Percentiles rank a stretch among this genome's conserved stretches.
phyloP scores from a whole-genome alignment of 1,139 yeast species.

The Blastobotrys buckinghamii region DNA sequence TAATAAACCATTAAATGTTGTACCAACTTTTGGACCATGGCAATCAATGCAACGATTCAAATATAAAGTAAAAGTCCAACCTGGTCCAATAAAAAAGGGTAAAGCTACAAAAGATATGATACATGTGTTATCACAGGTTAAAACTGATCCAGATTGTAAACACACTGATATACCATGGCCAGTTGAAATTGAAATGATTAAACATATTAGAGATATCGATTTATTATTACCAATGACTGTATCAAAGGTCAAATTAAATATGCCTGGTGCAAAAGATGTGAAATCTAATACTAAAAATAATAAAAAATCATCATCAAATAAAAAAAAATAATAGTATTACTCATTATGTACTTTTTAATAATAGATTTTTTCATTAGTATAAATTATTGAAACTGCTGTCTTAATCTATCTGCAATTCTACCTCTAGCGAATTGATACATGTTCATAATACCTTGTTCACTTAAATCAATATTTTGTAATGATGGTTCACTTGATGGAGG shows the following conservation, averaged over 20 bases:
- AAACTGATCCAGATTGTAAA: conserved; percentile 43
- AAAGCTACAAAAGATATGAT: conserved; percentile 71
- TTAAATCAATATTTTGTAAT: conserved; percentile 65
- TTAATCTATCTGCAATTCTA: conserved; percentile 73
- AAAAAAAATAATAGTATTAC: not conserved
- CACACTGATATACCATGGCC: conserved; percentile 68
- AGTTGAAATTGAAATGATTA: conserved; percentile 54
- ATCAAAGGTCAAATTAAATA: conserved; percentile 34
- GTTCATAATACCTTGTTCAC: conserved; percentile 81
- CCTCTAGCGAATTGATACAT: conserved; percentile 89
- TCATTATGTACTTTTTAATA: no score
- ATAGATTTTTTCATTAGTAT: not conserved
- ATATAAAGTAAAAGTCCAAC: conserved; percentile 79
- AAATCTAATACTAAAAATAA: conserved; percentile 13
- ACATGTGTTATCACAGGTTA: conserved; percentile 51
- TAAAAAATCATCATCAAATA: conserved; percentile 13
- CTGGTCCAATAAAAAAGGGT: conserved; percentile 86
- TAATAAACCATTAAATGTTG: conserved; percentile 46
- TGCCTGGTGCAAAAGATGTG: conserved; percentile 22
- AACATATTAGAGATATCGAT: conserved; percentile 51
- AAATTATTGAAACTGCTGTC: conserved; percentile 47
- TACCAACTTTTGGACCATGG: conserved; percentile 96
- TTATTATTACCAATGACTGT: conserved; percentile 48
- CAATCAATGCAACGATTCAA: conserved; percentile 63
- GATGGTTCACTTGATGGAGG: conserved; percentile 66